These are phyloP conservation scores for Rhodotorula sp. DNA, from an alignment of 1,284 basidiomycete species.

Conservation along the genomic window DNA sequence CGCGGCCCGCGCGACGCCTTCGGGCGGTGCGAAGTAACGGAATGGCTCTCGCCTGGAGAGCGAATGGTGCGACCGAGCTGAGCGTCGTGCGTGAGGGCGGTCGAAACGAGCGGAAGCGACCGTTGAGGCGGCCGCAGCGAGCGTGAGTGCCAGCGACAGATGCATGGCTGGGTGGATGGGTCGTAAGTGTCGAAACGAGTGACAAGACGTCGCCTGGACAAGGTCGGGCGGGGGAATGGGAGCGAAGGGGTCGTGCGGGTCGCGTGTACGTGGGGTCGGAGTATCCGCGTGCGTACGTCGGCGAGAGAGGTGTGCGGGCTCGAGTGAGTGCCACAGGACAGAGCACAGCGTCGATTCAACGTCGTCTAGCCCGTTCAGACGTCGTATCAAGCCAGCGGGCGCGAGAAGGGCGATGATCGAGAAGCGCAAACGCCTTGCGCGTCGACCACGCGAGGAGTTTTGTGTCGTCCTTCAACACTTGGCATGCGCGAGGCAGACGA, in stretches of 20 bases:
- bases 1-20: not conserved
- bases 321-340: not conserved
- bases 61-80: slow-evolving; percentile 2
- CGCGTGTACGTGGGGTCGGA: not conserved
- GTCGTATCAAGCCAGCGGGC: no score
- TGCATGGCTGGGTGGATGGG: slow-evolving; percentile 7
- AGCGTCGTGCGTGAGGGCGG: slow-evolving; percentile 11
- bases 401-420: no score
- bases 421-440: no score
- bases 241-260: no score
- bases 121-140: slow-evolving; percentile 24
- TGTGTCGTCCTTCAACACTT: no score
- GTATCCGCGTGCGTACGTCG: not conserved
- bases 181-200: not conserved
- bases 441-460: not conserved
- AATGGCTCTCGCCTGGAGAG: slow-evolving; percentile 13
- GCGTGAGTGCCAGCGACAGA: slow-evolving; percentile 13
- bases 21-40: slow-evolving; percentile 10
- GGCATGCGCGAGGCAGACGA: no score
- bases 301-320: not conserved
- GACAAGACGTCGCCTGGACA: not conserved
- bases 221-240: no score
- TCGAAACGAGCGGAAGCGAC: slow-evolving; percentile 24
- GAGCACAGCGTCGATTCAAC: not conserved
- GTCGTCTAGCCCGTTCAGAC: not conserved